A percentile compares a stretch with the other conserved stretches of the same genome.
Conservation (phyloP, 257 asterid genomes). For the Eucommia ulmoides region DNA sequence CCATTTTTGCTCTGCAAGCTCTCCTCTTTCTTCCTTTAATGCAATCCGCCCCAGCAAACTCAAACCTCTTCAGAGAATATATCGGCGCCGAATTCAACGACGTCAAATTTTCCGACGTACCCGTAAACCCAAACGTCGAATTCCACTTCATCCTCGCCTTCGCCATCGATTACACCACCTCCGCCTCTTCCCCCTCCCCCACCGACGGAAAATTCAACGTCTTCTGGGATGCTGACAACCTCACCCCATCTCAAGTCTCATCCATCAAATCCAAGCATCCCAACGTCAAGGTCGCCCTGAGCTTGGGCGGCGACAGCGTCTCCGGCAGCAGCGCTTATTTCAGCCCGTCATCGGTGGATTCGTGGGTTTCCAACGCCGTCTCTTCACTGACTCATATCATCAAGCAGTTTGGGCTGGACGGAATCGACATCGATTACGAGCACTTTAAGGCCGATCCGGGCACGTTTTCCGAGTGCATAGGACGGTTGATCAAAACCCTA, state of each 20-base stretch:
- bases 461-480: constrained; percentile 67
- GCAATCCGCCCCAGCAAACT: constrained; percentile 12
- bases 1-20: too few species aligned
- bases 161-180: constrained; percentile 50
- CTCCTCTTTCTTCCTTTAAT: neutral
- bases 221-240: constrained; percentile 49
- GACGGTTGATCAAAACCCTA: constrained; percentile 35
- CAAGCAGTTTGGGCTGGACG: constrained; percentile 41
- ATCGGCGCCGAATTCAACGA: constrained; percentile 44
- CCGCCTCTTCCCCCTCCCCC: constrained; percentile 27
- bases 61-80: constrained; percentile 56
- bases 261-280: constrained; percentile 39
- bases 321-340: constrained; percentile 20
- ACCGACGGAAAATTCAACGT: constrained; percentile 44
- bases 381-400: constrained; percentile 37
- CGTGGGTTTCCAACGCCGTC: constrained; percentile 66
- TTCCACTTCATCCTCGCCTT: constrained; percentile 66
- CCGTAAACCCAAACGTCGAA: constrained; percentile 25
- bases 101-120: constrained; percentile 40
- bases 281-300: constrained; percentile 56
- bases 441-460: constrained; percentile 50
- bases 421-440: constrained; percentile 66
- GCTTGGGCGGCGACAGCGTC: constrained; percentile 55
- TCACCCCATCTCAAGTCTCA: constrained; percentile 39
- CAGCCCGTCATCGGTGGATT: constrained; percentile 28